Percentiles rank a stretch among this genome's conserved stretches.
Conservation (phyloP, 2,329 filamentous ascomycete genomes). For the Didymella lethalis region DNA sequence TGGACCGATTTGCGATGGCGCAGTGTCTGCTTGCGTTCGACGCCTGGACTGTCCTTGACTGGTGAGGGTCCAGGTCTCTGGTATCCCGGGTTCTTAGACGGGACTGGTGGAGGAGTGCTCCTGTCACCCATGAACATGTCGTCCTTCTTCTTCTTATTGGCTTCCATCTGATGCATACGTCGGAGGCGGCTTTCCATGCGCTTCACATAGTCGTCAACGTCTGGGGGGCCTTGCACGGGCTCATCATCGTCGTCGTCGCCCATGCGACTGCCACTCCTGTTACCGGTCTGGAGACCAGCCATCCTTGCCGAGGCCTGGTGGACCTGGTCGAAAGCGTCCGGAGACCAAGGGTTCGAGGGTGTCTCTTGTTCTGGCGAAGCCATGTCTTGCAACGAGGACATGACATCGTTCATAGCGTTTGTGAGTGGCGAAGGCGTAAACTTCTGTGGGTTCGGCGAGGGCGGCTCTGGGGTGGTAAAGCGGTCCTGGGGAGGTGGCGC, state of each 20-base stretch:
- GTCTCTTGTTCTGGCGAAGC: slow-evolving; percentile 66
- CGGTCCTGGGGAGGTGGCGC: slow-evolving; percentile 50
- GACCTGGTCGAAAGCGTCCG: slow-evolving; percentile 78
- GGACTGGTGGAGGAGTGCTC: slow-evolving; percentile 66
- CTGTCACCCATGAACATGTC: slow-evolving; percentile 60
- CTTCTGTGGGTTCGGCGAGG: slow-evolving; percentile 58
- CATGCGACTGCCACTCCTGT: slow-evolving; percentile 67
- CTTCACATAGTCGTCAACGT: slow-evolving; percentile 85
- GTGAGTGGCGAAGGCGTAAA: slow-evolving; percentile 87
- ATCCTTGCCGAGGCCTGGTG: slow-evolving; percentile 53
- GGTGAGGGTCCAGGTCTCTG: slow-evolving; percentile 54
- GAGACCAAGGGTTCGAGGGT: slow-evolving; percentile 82
- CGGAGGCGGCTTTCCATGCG: slow-evolving; percentile 87
- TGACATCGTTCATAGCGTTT: slow-evolving; percentile 97
- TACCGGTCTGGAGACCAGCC: slow-evolving; percentile 70
- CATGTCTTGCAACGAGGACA: slow-evolving; percentile 92
- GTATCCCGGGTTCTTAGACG: slow-evolving; percentile 62
- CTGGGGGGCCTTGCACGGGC: slow-evolving; percentile 68
- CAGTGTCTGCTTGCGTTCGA: slow-evolving; percentile 50
- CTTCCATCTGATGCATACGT: slow-evolving; percentile 67
- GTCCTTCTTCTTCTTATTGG: slow-evolving; percentile 44
- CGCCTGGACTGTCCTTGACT: slow-evolving; percentile 32
- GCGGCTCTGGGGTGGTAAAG: slow-evolving; percentile 68
- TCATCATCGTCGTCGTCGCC: slow-evolving; percentile 60
- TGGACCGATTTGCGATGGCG: slow-evolving; percentile 77